Evolutionary conservation across 1,284 basidiomycete genomes (phyloP).

Genomic region (Pseudozyma flocculosa): DNA sequence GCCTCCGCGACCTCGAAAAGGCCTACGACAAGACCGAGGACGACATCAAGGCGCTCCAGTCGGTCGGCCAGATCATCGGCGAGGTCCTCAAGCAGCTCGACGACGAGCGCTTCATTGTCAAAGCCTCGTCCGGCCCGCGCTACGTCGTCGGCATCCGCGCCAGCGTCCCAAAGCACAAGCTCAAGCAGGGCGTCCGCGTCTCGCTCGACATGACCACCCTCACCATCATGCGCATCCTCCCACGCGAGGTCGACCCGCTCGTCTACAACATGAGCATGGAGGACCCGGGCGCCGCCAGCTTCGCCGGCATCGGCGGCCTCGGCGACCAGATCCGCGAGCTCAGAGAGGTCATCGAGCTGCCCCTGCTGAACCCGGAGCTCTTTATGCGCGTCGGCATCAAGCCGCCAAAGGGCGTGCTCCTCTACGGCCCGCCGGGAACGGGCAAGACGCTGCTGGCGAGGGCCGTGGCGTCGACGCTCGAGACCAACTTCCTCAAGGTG

Average conservation of each 20-base stretch:
- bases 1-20: conserved; percentile 75
- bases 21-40: conserved; percentile 96
- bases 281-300: conserved; percentile 90
- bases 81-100: conserved; percentile 99
- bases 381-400: conserved; percentile 94
- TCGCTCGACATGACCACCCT: conserved; percentile 99
- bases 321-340: conserved; percentile 94
- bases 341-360: conserved; percentile 95
- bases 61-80: conserved; percentile 97
- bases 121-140: conserved; percentile 94
- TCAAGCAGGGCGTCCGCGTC: conserved; percentile 91
- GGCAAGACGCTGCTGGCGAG: conserved; percentile 94
- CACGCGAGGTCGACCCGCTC: conserved; percentile 94
- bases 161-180: conserved; percentile 83
- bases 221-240: conserved; percentile 93
- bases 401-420: conserved; percentile 87
- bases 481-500: conserved; percentile 97
- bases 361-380: conserved; percentile 90
- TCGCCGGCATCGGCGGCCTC: conserved; percentile 95
- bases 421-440: conserved; percentile 91
- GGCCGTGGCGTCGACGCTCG: conserved; percentile 91
- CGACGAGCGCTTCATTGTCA: conserved; percentile 98
- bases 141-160: conserved; percentile 99
- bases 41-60: conserved; percentile 98
- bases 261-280: conserved; percentile 99